These are phyloP conservation scores for Ustilago loliicola DNA, from an alignment of 1,284 basidiomycete genomes.

Conservation along the genomic window DNA sequence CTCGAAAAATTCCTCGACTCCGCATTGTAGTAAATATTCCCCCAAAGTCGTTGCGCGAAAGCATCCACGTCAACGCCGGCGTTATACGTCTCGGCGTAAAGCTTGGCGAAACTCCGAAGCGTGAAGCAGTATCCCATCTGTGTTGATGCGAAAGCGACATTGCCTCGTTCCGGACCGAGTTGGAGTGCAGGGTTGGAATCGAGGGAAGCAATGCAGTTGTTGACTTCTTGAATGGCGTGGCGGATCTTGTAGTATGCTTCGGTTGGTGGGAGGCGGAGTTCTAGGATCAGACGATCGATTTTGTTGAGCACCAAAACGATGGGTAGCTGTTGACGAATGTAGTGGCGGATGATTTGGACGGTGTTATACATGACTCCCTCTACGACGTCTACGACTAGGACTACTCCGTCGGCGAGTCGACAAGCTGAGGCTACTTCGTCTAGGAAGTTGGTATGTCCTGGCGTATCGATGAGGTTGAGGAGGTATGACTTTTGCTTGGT, in stretches of 20 bases:
- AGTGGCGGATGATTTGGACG: conserved; percentile 60
- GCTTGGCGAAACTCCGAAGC: conserved; percentile 89
- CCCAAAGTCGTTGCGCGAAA: conserved; percentile 91
- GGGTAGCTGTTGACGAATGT: conserved; percentile 76
- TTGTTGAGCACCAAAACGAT: conserved; percentile 97
- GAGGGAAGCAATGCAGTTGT: conserved; percentile 81
- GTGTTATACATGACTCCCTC: conserved; percentile 68
- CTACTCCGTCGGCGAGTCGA: conserved; percentile 90
- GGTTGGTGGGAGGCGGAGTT: conserved; percentile 91
- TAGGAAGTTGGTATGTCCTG: conserved; percentile 94
- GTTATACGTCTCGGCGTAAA: conserved; percentile 90
- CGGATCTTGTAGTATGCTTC: conserved; percentile 99
- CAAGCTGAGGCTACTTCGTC: conserved; percentile 93
- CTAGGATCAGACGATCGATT: conserved; percentile 95
- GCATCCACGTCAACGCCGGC: conserved; percentile 74
- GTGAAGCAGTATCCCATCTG: conserved; percentile 99
- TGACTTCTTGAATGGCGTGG: conserved; percentile 98
- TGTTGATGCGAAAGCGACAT: conserved; percentile 96
- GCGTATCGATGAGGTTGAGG: conserved; percentile 94
- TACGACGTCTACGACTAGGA: conserved; percentile 77
- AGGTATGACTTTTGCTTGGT: conserved; percentile 93
- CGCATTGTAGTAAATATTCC: conserved; percentile 93
- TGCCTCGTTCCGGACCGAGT: conserved; percentile 92
- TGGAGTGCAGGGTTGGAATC: conserved; percentile 88
- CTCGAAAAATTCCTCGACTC: conserved; percentile 88